Conservation (phyloP, 1,139 yeast species). For the Suhomyces maxii region DNA sequence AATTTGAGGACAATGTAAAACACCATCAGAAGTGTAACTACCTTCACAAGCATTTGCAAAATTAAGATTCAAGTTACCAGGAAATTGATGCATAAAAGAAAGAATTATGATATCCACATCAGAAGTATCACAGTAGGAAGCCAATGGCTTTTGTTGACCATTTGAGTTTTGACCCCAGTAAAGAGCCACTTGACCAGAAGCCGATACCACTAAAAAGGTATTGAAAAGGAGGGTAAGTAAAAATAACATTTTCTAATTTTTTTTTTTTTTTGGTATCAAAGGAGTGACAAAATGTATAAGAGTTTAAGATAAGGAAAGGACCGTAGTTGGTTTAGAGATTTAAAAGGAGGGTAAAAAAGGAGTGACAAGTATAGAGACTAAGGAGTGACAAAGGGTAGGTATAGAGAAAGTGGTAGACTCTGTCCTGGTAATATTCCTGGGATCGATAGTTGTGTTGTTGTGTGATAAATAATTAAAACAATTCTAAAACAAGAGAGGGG, state of each 20-base stretch:
- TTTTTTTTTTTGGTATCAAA: background rate
- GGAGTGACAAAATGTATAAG: slow-evolving; percentile 5
- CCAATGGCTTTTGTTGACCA: slow-evolving; percentile 66
- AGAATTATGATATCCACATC: slow-evolving; percentile 71
- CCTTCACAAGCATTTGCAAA: slow-evolving; percentile 69
- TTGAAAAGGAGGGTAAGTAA: slow-evolving; percentile 7
- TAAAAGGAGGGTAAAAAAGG: background rate
- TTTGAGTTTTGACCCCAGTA: slow-evolving; percentile 94
- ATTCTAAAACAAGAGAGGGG: background rate
- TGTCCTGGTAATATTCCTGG: background rate
- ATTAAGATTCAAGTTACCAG: slow-evolving; percentile 50
- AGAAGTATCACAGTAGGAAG: slow-evolving; percentile 66
- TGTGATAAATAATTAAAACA: background rate
- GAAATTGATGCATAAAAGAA: slow-evolving; percentile 69
- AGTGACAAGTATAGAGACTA: background rate
- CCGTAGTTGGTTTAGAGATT: background rate
- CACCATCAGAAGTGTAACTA: slow-evolving; percentile 49
- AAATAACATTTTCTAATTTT: slow-evolving; percentile 5
- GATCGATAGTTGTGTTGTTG: background rate
- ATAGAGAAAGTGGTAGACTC: background rate
- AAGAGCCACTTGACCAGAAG: slow-evolving; percentile 50
- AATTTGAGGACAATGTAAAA: slow-evolving; percentile 60
- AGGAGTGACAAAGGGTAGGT: background rate
- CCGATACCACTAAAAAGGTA: slow-evolving; percentile 11
- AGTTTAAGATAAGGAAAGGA: background rate